Evolutionary conservation across 257 asterid species (phyloP).

Genomic region (Solanum sitiens): DNA sequence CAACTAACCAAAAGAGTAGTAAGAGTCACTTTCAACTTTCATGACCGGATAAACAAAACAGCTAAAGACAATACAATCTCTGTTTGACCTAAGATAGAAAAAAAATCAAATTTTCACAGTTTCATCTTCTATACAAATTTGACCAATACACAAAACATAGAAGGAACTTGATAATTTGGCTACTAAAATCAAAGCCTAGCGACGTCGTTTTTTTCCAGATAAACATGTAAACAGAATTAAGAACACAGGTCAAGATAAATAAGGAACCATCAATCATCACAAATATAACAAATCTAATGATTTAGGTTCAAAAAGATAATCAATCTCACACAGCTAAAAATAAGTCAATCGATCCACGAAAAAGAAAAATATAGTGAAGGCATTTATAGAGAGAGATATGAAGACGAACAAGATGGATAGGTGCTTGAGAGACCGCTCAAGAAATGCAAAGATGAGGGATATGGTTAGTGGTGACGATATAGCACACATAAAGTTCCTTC

Average conservation of each 20-base stretch:
- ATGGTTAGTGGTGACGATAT: too few relatives aligned
- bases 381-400: neutral
- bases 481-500: too few relatives aligned
- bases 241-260: neutral
- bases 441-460: too few relatives aligned
- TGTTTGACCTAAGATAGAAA: neutral
- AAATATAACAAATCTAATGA: neutral
- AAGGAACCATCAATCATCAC: neutral
- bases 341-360: neutral
- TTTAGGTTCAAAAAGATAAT: neutral
- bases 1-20: neutral
- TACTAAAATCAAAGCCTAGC: neutral
- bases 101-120: neutral
- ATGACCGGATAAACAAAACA: neutral
- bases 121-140: neutral
- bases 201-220: neutral
- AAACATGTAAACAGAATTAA: neutral
- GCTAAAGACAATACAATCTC: neutral
- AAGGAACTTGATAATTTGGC: neutral
- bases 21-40: neutral
- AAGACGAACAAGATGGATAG: constrained; percentile 53
- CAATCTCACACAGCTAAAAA: neutral
- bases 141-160: neutral
- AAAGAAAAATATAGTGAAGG: neutral
- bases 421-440: constrained; percentile 16